phyloP scores from a whole-genome alignment of 345 rosid genomes.

The Hevea brasiliensis region DNA sequence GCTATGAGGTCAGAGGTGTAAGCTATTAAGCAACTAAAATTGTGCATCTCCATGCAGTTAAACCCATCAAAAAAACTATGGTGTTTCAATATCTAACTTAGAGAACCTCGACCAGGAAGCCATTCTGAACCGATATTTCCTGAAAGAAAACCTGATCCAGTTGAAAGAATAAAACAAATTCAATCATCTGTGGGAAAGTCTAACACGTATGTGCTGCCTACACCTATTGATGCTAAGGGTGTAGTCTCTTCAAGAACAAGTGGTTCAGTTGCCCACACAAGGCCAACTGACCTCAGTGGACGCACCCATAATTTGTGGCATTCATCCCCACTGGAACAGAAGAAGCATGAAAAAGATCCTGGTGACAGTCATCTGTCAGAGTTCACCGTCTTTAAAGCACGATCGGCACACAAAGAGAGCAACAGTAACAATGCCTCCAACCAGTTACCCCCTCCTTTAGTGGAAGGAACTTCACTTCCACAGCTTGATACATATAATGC shows the following conservation, averaged over 20 bases:
- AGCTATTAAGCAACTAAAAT: background rate
- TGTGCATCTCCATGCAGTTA: constrained; percentile 39
- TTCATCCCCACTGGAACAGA: constrained; percentile 88
- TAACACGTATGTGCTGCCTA: constrained; percentile 76
- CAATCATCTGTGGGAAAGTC: constrained; percentile 47
- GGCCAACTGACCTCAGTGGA: constrained; percentile 43
- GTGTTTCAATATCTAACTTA: constrained; percentile 36
- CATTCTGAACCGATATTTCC: constrained; percentile 86
- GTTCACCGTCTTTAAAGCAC: constrained; percentile 24
- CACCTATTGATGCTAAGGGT: constrained; percentile 57
- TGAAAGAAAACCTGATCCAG: constrained; percentile 62
- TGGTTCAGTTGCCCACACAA: constrained; percentile 39
- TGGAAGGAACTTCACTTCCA: constrained; percentile 49
- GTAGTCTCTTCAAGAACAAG: constrained; percentile 44
- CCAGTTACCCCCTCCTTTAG: constrained; percentile 60
- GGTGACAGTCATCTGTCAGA: constrained; percentile 37
- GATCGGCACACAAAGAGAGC: constrained; percentile 39
- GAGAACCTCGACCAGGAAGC: constrained; percentile 59
- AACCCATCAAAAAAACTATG: constrained; percentile 48
- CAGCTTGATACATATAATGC: constrained; percentile 36
- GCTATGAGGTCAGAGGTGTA: background rate
- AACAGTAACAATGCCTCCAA: constrained; percentile 37
- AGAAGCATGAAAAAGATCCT: constrained; percentile 47
- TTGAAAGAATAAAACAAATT: constrained; percentile 58
- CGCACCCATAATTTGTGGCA: constrained; percentile 54